phyloP scores from a whole-genome alignment of 1,284 basidiomycete species.

The Heimioporus punctisporus region DNA sequence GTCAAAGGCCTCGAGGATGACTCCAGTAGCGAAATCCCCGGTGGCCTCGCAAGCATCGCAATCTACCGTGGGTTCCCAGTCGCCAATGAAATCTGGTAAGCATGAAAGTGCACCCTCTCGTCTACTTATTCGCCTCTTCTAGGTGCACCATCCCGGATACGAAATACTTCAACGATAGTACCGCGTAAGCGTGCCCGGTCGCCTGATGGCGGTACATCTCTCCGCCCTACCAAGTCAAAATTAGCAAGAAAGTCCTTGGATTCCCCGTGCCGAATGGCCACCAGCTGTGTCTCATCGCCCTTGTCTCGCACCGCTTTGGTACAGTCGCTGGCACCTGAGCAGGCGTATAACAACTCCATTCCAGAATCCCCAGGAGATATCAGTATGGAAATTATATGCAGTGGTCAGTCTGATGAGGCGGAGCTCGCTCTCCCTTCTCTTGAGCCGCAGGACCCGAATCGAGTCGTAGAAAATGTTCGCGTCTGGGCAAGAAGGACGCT shows the following conservation, averaged over 20 bases:
- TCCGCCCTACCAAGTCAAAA: constrained; percentile 13
- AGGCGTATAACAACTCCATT: not conserved
- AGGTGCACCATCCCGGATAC: constrained; percentile 12
- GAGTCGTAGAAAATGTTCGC: constrained; percentile 42
- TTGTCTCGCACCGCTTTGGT: constrained; percentile 7
- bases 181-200: constrained; percentile 32
- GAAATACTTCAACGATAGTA: constrained; percentile 10
- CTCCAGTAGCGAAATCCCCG: constrained; percentile 13
- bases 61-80: not conserved
- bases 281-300: constrained; percentile 10
- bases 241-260: constrained; percentile 10
- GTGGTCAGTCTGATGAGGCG: constrained; percentile 69
- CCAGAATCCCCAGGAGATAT: constrained; percentile 17
- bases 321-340: constrained; percentile 2
- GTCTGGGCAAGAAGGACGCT: constrained; percentile 42
- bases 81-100: constrained; percentile 11
- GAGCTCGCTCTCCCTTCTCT: constrained; percentile 44
- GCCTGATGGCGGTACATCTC: constrained; percentile 11
- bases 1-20: not conserved
- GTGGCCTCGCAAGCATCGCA: constrained; percentile 11
- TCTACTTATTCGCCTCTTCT: constrained; percentile 8
- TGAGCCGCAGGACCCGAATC: constrained; percentile 23
- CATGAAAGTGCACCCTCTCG: not conserved
- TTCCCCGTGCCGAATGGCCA: constrained; percentile 2
- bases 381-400: constrained; percentile 51